Percentiles rank a stretch among this genome's conserved stretches.
Conservation (phyloP, 2,329 filamentous ascomycete genomes). For the Didymella pinodella region DNA sequence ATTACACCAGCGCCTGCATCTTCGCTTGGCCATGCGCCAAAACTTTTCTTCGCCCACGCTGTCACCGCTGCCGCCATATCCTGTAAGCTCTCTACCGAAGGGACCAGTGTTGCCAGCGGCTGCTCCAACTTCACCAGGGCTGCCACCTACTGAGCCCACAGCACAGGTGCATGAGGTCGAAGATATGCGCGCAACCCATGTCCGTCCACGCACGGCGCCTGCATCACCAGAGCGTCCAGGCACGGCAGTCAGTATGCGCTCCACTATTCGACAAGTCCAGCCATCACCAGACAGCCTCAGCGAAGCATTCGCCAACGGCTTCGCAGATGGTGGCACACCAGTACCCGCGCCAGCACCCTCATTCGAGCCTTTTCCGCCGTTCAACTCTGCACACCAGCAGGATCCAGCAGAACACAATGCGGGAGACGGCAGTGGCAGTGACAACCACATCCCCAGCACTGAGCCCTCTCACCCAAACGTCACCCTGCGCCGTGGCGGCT, state of each 20-base stretch:
- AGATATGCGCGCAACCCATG: conserved; percentile 27
- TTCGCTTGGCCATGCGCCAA: conserved; percentile 15
- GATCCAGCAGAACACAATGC: neutral
- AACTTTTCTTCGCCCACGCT: conserved; percentile 12
- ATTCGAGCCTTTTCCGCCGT: conserved; percentile 14
- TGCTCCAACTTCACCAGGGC: conserved; percentile 7
- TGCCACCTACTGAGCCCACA: neutral
- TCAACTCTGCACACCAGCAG: neutral
- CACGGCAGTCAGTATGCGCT: conserved; percentile 31
- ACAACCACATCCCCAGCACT: conserved; percentile 7
- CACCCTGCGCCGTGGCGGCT: conserved; percentile 12
- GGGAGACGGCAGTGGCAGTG: neutral
- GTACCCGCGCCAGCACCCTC: neutral
- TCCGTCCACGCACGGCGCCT: conserved; percentile 27
- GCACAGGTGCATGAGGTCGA: neutral
- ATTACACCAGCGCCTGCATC: conserved; percentile 16
- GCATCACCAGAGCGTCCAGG: conserved; percentile 26
- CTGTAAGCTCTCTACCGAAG: neutral
- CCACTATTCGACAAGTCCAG: conserved; percentile 40
- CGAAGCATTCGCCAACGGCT: conserved; percentile 16
- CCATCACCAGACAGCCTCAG: conserved; percentile 35
- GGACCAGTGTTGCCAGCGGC: neutral
- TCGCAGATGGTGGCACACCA: conserved; percentile 12
- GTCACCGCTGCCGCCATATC: conserved; percentile 7
- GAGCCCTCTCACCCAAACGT: neutral